A percentile compares a stretch with the other conserved stretches of the same genome.
These are phyloP conservation scores for Leishmania arabica DNA, from an alignment of 208 protist genomes.

Conservation along the genomic window DNA sequence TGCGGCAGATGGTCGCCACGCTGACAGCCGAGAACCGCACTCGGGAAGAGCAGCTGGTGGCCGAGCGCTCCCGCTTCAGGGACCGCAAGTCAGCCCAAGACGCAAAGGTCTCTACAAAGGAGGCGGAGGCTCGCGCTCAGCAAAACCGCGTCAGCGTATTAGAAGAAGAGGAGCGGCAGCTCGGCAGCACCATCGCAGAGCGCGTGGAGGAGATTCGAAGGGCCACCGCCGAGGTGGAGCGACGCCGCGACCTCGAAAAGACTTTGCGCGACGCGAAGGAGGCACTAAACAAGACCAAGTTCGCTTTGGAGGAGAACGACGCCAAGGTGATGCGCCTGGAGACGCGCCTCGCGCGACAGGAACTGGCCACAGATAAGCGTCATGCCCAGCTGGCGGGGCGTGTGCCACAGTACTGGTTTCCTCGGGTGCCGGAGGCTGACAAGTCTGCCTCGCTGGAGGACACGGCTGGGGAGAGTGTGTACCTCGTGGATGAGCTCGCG, in stretches of 20 bases:
- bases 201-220: constrained; percentile 43
- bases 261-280: constrained; percentile 45
- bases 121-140: constrained; percentile 49
- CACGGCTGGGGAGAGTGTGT: constrained; percentile 78
- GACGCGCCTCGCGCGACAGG: constrained; percentile 55
- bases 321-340: constrained; percentile 71
- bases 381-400: constrained; percentile 58
- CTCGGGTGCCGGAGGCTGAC: constrained; percentile 50
- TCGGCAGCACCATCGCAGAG: constrained; percentile 36
- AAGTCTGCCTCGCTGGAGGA: constrained; percentile 50
- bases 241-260: constrained; percentile 43
- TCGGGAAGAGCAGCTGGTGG: constrained; percentile 60
- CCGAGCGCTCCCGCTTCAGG: constrained; percentile 43
- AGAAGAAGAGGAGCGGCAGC: constrained; percentile 64
- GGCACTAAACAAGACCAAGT: constrained; percentile 61
- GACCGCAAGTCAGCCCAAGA: constrained; percentile 67
- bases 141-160: constrained; percentile 50
- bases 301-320: constrained; percentile 76
- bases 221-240: constrained; percentile 49
- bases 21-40: constrained; percentile 47
- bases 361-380: constrained; percentile 66
- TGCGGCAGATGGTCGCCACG: constrained; percentile 54
- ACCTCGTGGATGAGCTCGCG: constrained; percentile 71
- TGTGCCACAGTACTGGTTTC: constrained; percentile 53
- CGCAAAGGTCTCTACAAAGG: constrained; percentile 70